Base-by-base conservation (phyloP, 176 grass and related monocot species). In the Cenchrus americanus region DNA sequence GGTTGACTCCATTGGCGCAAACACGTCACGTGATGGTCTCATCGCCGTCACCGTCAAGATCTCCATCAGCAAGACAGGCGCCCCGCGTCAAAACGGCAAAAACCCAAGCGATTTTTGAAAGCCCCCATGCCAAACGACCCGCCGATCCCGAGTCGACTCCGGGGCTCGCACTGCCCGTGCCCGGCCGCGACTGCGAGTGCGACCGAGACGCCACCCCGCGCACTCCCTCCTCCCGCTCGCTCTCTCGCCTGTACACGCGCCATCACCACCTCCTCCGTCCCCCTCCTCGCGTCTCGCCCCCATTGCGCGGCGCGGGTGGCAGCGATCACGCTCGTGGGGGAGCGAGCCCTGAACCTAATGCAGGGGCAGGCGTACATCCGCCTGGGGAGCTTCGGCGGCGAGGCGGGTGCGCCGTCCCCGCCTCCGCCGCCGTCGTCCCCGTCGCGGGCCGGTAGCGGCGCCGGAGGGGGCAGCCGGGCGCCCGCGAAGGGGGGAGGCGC, bases 321-420 rank as follows among this genome's bases (percentile, higher is more conserved):
- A 76, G 77, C 82, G 87, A 89, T 85, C 87, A 62, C 63, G 77
- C 82, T 52, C 75, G 51, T 50, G 50, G 50, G 67, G 34, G 34
- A 37, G 34, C 34, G 59, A 75, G 83, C 83, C 91, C 88, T 82
- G 91, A 88, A 83, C 88, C 85, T 93, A 71, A 93, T 97, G 92
- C 96, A 88, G 70, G 69, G 77, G 70, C 91, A 92, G 55, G 89
- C 54, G 83, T 85, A 90, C 85, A 93, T 73, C 80, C 92, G 89
- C 80, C 79, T 95, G 49, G 92, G 95, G 7, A 94, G 87, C 87
- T 79, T 75, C 61, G 83, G 92, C 72, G 84, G 80, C 13, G 69
- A 82, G 10, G 59, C 73, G 75, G 71, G 26, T 14, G 82, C 84
- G 76, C 88, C 92, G 52, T 91, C 74, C 44, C 73, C 86, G 21